Evolutionary conservation across 2,329 filamentous ascomycete species (phyloP).

Genomic region (Atkinsonella texensis): DNA sequence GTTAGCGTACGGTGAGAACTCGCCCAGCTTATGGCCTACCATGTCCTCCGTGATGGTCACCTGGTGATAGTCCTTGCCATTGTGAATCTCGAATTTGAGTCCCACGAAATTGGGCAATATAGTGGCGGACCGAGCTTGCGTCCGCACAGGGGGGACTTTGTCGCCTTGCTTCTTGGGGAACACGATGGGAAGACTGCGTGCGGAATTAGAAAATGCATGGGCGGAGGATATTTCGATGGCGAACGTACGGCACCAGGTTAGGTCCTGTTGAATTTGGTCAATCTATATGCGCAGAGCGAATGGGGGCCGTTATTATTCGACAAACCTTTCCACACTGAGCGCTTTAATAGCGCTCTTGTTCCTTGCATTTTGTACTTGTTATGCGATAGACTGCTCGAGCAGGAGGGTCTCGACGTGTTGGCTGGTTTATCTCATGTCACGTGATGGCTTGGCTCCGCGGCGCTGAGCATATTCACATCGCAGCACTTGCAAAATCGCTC

Average conservation of each 20-base stretch:
- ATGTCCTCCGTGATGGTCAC: conserved; percentile 85
- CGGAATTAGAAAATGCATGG: conserved; percentile 5
- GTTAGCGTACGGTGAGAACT: conserved; percentile 69
- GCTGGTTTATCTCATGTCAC: not conserved
- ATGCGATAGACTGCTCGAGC: not conserved
- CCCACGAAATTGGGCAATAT: conserved; percentile 90
- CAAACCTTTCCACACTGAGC: conserved; percentile 82
- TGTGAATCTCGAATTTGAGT: conserved; percentile 79
- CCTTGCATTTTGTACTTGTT: conserved; percentile 45
- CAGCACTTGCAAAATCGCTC: not conserved
- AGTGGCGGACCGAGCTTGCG: conserved; percentile 76
- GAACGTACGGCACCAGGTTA: conserved; percentile 40
- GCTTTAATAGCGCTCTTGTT: conserved; percentile 55
- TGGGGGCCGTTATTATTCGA: not conserved
- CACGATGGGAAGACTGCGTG: conserved; percentile 49
- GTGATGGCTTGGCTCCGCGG: not conserved
- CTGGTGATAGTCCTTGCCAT: conserved; percentile 78
- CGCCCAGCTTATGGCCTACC: conserved; percentile 90
- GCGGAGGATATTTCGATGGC: not conserved
- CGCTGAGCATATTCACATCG: not conserved
- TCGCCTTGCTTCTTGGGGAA: conserved; percentile 46
- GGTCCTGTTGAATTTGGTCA: conserved; percentile 27
- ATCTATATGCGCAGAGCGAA: conserved; percentile 5
- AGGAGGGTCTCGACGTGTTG: not conserved
- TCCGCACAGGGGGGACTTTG: conserved; percentile 61